A percentile compares a stretch with the other conserved stretches of the same genome.
phyloP scores from a whole-genome alignment of 2,329 filamentous ascomycete genomes.

The Fonsecaea pedrosoi region DNA sequence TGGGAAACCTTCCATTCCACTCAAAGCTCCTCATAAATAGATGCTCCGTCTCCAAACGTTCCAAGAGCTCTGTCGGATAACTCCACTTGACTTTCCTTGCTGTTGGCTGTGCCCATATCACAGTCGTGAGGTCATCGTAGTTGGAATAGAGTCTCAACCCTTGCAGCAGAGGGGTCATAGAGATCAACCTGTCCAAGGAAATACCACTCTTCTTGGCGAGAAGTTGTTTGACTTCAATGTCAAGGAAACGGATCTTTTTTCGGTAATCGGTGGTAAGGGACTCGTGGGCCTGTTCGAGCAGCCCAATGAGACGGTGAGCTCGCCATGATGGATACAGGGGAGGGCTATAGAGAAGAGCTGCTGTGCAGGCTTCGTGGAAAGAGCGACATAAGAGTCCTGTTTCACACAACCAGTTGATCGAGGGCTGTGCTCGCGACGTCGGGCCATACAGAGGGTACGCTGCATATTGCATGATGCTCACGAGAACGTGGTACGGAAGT shows the following conservation, averaged over 20 bases:
- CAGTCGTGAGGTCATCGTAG: constrained; percentile 58
- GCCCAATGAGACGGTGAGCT: constrained; percentile 55
- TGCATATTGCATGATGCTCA: constrained; percentile 73
- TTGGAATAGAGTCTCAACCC: constrained; percentile 75
- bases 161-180: constrained; percentile 69
- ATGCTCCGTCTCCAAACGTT: constrained; percentile 62
- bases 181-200: constrained; percentile 65
- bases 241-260: constrained; percentile 72
- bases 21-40: constrained; percentile 59
- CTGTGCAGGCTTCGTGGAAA: constrained; percentile 75
- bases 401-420: constrained; percentile 69
- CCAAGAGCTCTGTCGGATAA: constrained; percentile 71
- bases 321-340: constrained; percentile 64
- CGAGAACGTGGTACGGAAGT: constrained; percentile 72
- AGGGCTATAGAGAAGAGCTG: constrained; percentile 73
- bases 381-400: constrained; percentile 67
- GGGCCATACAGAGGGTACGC: constrained; percentile 63
- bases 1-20: constrained; percentile 62
- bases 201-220: constrained; percentile 63
- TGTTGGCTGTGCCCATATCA: constrained; percentile 41
- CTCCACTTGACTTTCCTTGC: constrained; percentile 63
- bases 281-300: constrained; percentile 61
- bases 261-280: constrained; percentile 63
- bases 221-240: constrained; percentile 69
- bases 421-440: constrained; percentile 51